Percentiles rank a stretch among this genome's conserved stretches.
Evolutionary conservation across 192 early-diverging fungal genomes (phyloP).

Genomic region (Paraglomus occultum): DNA sequence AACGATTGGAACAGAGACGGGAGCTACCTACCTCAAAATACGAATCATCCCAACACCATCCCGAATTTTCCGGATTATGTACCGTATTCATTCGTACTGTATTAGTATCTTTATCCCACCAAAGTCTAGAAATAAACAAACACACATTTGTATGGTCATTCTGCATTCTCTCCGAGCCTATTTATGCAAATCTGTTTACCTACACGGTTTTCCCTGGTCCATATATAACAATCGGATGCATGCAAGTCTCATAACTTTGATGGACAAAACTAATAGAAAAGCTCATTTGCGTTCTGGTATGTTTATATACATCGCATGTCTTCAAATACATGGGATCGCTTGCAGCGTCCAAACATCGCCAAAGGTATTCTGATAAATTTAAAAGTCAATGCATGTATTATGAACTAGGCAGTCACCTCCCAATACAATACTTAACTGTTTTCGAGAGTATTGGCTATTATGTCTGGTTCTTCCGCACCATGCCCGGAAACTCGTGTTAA

Average conservation of each 20-base stretch:
- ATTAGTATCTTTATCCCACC: slow-evolving; percentile 14
- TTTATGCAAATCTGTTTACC: neutral
- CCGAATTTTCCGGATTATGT: neutral
- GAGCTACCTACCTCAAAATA: slow-evolving; percentile 15
- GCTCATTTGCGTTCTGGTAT: neutral
- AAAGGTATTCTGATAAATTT: slow-evolving; percentile 15
- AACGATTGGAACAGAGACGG: neutral
- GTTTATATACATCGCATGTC: neutral
- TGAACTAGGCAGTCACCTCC: no score
- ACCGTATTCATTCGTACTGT: slow-evolving; percentile 6
- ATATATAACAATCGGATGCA: neutral
- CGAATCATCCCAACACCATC: slow-evolving; percentile 16
- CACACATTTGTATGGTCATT: neutral
- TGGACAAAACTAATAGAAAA: neutral
- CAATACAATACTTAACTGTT: no score
- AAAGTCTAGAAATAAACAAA: neutral
- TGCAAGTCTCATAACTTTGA: slow-evolving; percentile 11
- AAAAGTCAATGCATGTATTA: no score
- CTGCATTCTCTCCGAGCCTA: no score
- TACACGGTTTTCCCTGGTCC: slow-evolving; percentile 11
- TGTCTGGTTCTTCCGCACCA: no score
- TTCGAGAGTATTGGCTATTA: no score
- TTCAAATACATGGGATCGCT: slow-evolving; percentile 1
- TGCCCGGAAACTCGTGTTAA: no score
- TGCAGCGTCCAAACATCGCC: slow-evolving; percentile 11